Conservation (phyloP, 768 basidiomycete species). For the Phallus indusiatus region DNA sequence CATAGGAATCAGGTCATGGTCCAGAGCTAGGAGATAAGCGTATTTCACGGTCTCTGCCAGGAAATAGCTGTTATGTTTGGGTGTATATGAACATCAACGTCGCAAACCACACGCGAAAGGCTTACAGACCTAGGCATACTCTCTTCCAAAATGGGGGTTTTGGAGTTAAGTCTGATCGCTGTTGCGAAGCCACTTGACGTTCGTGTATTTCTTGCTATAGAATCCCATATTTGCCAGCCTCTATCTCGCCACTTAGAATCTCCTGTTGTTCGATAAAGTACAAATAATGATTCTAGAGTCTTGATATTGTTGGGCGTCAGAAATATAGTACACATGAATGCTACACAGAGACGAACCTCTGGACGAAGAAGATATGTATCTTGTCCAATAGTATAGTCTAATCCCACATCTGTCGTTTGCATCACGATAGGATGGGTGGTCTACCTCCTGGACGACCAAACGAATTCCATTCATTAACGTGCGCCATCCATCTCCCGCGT, state of each 20-base stretch:
- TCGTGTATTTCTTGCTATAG: slow-evolving; percentile 14
- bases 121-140: slow-evolving; percentile 61
- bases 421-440: slow-evolving; percentile 6
- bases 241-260: slow-evolving; percentile 17
- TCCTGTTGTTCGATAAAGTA: slow-evolving; percentile 16
- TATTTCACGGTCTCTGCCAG: slow-evolving; percentile 17
- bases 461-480: slow-evolving; percentile 13
- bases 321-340: background rate
- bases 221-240: slow-evolving; percentile 16
- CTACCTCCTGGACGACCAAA: slow-evolving; percentile 8
- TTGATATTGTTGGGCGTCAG: background rate
- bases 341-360: slow-evolving; percentile 11
- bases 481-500: slow-evolving; percentile 13
- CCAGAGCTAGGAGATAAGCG: slow-evolving; percentile 15
- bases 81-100: background rate
- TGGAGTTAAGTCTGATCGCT: slow-evolving; percentile 8
- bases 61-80: slow-evolving; percentile 1
- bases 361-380: slow-evolving; percentile 15
- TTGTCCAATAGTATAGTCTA: slow-evolving; percentile 8
- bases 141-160: slow-evolving; percentile 24
- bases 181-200: slow-evolving; percentile 13
- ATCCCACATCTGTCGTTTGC: background rate
- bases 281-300: slow-evolving; percentile 12
- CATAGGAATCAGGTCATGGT: slow-evolving; percentile 18
- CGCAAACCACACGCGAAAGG: background rate